A percentile compares a stretch with the other conserved stretches of the same genome.
These are phyloP conservation scores for Metarhizium album DNA, from an alignment of 2,329 filamentous ascomycete genomes.

Conservation along the genomic window DNA sequence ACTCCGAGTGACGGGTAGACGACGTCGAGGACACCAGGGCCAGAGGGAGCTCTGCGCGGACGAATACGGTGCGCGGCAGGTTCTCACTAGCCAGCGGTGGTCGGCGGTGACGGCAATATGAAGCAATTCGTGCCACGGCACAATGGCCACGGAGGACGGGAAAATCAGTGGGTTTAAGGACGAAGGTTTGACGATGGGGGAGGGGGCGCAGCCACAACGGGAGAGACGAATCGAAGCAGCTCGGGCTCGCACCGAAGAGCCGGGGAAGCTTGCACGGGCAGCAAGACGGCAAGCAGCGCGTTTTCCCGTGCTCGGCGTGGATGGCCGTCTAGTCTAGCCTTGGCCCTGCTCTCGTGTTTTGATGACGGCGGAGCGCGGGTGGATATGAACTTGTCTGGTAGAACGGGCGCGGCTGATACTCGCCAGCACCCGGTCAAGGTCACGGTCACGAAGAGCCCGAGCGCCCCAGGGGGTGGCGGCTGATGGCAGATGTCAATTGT, in stretches of 20 bases:
- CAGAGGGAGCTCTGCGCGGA: too few relatives aligned
- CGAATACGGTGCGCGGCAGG: background rate
- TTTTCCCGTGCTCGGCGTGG: background rate
- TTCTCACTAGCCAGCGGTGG: background rate
- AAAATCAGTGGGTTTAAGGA: background rate
- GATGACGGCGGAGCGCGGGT: background rate
- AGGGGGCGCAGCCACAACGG: background rate
- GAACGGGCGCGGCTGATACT: background rate
- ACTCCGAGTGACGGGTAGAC: background rate
- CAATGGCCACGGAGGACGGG: background rate
- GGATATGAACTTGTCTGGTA: background rate
- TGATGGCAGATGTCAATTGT: background rate
- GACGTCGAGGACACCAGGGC: too few relatives aligned
- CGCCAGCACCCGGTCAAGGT: too few relatives aligned
- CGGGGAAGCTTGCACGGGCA: background rate
- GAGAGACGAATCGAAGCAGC: background rate
- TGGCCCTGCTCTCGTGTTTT: background rate
- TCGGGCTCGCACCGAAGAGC: background rate
- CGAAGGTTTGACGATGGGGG: background rate
- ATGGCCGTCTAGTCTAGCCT: background rate
- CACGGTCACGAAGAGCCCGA: too few relatives aligned
- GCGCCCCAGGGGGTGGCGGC: too few relatives aligned
- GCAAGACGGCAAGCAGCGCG: background rate
- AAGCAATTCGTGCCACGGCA: conserved; percentile 2
- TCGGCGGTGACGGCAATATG: conserved; percentile 3